These are phyloP conservation scores for Musa itinerans DNA, from an alignment of 176 grass and related monocot genomes.

Conservation along the genomic window DNA sequence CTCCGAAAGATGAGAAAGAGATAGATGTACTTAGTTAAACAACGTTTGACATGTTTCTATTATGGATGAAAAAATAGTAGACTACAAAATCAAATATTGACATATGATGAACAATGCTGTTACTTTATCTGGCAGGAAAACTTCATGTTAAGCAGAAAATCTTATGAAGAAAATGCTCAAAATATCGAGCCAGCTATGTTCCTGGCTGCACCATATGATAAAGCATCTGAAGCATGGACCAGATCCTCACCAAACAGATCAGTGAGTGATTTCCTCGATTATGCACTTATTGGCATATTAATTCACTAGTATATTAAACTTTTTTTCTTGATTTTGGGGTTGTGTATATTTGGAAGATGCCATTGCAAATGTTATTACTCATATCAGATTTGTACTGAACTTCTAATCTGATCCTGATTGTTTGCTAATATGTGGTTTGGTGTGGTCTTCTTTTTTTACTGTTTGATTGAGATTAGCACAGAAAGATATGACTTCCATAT, in stretches of 20 bases:
- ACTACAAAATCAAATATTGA: neutral
- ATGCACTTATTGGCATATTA: neutral
- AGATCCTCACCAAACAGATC: constrained; percentile 67
- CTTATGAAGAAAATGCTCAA: constrained; percentile 63
- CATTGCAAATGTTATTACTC: neutral
- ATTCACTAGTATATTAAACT: neutral
- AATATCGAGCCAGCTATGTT: constrained; percentile 68
- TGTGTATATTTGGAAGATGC: neutral
- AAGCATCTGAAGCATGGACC: constrained; percentile 89
- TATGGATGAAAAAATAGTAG: neutral
- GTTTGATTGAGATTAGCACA: no score
- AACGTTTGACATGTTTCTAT: constrained; percentile 23
- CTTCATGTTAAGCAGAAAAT: constrained; percentile 74
- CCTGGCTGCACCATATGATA: constrained; percentile 86
- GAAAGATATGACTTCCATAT: no score
- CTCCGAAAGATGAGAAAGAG: constrained; percentile 67
- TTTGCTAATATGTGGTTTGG: no score
- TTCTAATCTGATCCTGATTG: no score
- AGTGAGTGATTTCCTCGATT: constrained; percentile 28
- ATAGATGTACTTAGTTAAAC: constrained; percentile 48
- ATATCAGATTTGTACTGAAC: no score
- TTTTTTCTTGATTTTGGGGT: neutral
- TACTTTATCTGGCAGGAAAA: constrained; percentile 41
- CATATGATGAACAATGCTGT: constrained; percentile 16
- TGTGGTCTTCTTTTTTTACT: no score